Conservation (phyloP, 768 basidiomycete species). For the Termitomyces sp. region DNA sequence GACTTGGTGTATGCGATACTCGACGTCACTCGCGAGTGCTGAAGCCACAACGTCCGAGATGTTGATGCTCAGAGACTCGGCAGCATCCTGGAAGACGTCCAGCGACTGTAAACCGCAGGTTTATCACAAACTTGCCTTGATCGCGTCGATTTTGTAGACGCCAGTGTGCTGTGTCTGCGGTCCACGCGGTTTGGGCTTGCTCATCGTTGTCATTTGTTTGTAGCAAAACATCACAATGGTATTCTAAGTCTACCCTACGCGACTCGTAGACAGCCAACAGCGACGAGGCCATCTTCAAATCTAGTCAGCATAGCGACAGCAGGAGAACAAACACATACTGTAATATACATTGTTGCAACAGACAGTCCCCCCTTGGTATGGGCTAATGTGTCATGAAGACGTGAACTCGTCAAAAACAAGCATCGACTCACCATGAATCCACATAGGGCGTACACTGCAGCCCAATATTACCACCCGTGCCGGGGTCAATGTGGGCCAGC, state of each 20-base stretch:
- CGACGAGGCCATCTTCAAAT: not conserved
- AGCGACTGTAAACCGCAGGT: not conserved
- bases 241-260: not conserved
- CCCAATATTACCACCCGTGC: not conserved
- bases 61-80: constrained; percentile 78
- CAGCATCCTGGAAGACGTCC: constrained; percentile 62
- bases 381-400: not conserved
- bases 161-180: constrained; percentile 48
- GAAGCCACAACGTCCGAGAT: constrained; percentile 79
- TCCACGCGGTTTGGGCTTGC: constrained; percentile 44
- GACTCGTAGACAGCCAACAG: constrained; percentile 2
- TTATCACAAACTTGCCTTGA: constrained; percentile 39
- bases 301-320: not conserved
- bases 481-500: not conserved
- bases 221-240: not conserved
- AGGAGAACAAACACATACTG: not conserved
- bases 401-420: not conserved
- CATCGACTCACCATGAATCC: not conserved
- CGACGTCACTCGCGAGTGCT: constrained; percentile 90
- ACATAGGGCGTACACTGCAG: not conserved
- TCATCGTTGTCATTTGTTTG: constrained; percentile 18
- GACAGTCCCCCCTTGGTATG: not conserved
- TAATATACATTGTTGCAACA: constrained; percentile 5
- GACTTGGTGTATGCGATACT: constrained; percentile 93
- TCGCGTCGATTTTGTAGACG: constrained; percentile 56